Conservation (phyloP, 768 basidiomycete species). For the Paxillus involutus region DNA sequence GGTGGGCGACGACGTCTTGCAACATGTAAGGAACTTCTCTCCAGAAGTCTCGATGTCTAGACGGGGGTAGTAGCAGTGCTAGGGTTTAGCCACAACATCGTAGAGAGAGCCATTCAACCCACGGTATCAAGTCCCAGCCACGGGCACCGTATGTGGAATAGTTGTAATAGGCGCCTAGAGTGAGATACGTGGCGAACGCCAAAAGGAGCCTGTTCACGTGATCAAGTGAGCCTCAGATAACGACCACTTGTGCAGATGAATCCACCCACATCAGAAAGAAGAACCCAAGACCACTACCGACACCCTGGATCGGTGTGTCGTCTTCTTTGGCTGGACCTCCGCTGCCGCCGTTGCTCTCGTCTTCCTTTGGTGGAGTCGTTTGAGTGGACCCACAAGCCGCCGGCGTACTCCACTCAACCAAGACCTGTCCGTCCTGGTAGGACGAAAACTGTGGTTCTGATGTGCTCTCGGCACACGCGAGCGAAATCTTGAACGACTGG, state of each 20-base stretch:
- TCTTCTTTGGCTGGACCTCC: conserved; percentile 16
- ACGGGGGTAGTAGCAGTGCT: background rate
- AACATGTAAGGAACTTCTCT: conserved; percentile 86
- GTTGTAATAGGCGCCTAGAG: conserved; percentile 82
- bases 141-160: conserved; percentile 85
- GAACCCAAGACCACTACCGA: conserved; percentile 81
- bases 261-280: conserved; percentile 78
- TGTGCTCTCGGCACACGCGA: conserved; percentile 51
- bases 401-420: conserved; percentile 62
- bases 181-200: conserved; percentile 69
- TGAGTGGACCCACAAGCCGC: conserved; percentile 51
- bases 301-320: conserved; percentile 36
- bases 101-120: conserved; percentile 32
- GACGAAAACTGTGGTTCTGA: conserved; percentile 53
- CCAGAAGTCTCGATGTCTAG: conserved; percentile 88
- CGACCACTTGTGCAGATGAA: background rate
- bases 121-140: conserved; percentile 84
- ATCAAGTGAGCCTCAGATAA: conserved; percentile 7
- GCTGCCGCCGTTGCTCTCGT: conserved; percentile 18
- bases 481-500: conserved; percentile 61
- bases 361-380: conserved; percentile 24
- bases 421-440: conserved; percentile 56
- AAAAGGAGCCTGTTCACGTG: conserved; percentile 54
- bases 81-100: conserved; percentile 5
- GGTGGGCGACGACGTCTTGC: conserved; percentile 71